Evolutionary conservation across 129 eudicot genomes (phyloP), one percentile per base, ranked within the genome.

Genomic region (Chrysanthemum seticuspe): DNA sequence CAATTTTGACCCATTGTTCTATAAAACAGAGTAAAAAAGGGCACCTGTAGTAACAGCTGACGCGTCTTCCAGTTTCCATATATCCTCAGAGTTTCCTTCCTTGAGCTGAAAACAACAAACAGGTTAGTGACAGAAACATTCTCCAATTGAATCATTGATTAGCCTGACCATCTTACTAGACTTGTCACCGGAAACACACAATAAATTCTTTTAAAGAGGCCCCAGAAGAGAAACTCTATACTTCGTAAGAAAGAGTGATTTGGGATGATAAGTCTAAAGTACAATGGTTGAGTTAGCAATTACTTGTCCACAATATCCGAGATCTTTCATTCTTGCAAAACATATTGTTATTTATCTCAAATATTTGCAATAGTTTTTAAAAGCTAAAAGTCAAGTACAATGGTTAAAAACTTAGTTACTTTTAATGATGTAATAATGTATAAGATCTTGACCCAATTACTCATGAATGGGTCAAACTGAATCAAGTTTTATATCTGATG

Each of bases 31-130:
- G 57, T 29, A 49, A 50, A 69, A 59, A 77, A 64, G 8, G 11
- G 55, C 71, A 91, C 97, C 96, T 74, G 83, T 21, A 21, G 82
- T 80, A 48, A 18, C 75, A 45, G 81, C 66, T 27, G 82, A 76
- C 31, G 15, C 59, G 15, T 84, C 89, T 63, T 85, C 94, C 68
- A 56, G 65, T 66, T 79, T 85, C 94, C 91, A 81, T 49, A 82
- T 62, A 73, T 89, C 91, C 67, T 79, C 80, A 58, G 34, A 13
- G 44, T 54, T 76, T 67, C 88, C 91, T 47, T 71, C 79, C 77
- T 87, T 78, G 62, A 87, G 92, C 90, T 92, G 86, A 67, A 25
- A 56, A 68, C 56, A 66, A 58, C 45, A 61, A 77, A 51, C 74
- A 73, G 55, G 76, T 65, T 61, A 76, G 66, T 83, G 62, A 19